Base-by-base conservation (phyloP, 208 protist genomes). In the Acanthamoeba triangularis region DNA sequence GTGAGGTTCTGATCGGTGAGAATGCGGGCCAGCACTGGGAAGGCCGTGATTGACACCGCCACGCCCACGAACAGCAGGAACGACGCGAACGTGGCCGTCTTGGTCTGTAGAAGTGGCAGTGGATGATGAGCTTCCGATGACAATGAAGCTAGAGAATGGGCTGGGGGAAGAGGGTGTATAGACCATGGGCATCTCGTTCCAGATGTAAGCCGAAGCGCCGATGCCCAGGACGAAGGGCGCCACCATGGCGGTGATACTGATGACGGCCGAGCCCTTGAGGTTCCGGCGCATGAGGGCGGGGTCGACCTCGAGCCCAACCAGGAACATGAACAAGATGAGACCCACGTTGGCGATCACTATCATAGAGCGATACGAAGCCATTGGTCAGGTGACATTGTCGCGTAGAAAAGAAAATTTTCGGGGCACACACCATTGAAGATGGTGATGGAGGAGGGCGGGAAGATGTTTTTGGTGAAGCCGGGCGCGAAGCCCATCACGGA, bases 21-120 rank as follows among this genome's bases (percentile, higher is more conserved):
- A 25, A 98, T 98, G 87, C 97, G 96, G 30, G 97, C 97, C 6
- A 98, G 76, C 13, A 98, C 97, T 5, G 97, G 97, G 74, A 98
- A 98, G 7, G 97, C 97, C 52, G 97, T 98, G 80, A 98, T 97
- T 3, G 96, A 97, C 49, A 96, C 91, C n/a, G 96, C 96, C 63
- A 97, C 96, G 82, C 94, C 95, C 30, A 97, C 54, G 78, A 98
- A 98, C 11, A 97, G 69, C 47, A 82, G 63, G 78, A 97, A 98
- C 4, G 96, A 56, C 14, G 52, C 85, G 52, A 97, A 97, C 0
- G 80, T 65, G 3, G 80, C 80, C n/a, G 44, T 33, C 30, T 88
- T 33, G 28, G 80, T 16, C 80, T 88, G 80, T 0, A 0, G 23
- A 47, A n/a, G n/a, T n/a, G n/a, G n/a, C n/a, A n/a, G n/a, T n/a